These are phyloP conservation scores for Penicillium bialowiezense DNA, from an alignment of 495 filamentous ascomycete species.

Conservation along the genomic window DNA sequence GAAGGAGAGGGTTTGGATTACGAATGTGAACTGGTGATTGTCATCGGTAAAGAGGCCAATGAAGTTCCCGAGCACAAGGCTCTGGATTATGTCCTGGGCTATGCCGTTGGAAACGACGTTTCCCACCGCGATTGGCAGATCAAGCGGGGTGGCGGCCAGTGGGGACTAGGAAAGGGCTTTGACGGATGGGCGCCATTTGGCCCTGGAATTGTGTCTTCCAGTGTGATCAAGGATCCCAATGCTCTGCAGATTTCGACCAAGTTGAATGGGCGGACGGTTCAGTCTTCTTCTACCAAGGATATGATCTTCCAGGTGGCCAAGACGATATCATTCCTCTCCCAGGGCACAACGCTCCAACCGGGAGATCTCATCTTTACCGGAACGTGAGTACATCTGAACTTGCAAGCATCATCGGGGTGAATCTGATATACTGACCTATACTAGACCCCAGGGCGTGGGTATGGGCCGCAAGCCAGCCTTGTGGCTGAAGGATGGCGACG, in stretches of 20 bases:
- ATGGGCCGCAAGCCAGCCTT: slow-evolving; percentile 70
- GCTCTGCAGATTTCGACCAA: slow-evolving; percentile 61
- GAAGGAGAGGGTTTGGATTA: slow-evolving; percentile 69
- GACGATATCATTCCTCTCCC: slow-evolving; percentile 72
- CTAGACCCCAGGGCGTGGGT: slow-evolving; percentile 69
- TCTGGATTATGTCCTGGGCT: slow-evolving; percentile 74
- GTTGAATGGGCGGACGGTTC: slow-evolving; percentile 69
- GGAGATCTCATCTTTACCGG: slow-evolving; percentile 86
- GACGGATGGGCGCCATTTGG: slow-evolving; percentile 89
- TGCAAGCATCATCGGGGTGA: too few relatives aligned
- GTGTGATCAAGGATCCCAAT: slow-evolving; percentile 69
- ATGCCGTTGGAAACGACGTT: slow-evolving; percentile 79
- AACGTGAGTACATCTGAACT: slow-evolving; percentile 54
- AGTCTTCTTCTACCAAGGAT: slow-evolving; percentile 72
- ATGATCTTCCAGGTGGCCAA: slow-evolving; percentile 79
- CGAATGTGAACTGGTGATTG: slow-evolving; percentile 76
- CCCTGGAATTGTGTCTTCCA: slow-evolving; percentile 69
- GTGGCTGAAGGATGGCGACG: slow-evolving; percentile 78
- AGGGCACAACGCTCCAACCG: slow-evolving; percentile 72
- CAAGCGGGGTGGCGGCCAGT: slow-evolving; percentile 74
- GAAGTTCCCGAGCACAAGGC: slow-evolving; percentile 67
- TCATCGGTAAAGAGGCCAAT: slow-evolving; percentile 70
- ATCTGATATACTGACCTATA: too few relatives aligned
- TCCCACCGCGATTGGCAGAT: slow-evolving; percentile 85
- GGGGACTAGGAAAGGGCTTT: slow-evolving; percentile 79